Evolutionary conservation across 257 asterid species (phyloP).

Genomic region (Voacanga thouarsii): DNA sequence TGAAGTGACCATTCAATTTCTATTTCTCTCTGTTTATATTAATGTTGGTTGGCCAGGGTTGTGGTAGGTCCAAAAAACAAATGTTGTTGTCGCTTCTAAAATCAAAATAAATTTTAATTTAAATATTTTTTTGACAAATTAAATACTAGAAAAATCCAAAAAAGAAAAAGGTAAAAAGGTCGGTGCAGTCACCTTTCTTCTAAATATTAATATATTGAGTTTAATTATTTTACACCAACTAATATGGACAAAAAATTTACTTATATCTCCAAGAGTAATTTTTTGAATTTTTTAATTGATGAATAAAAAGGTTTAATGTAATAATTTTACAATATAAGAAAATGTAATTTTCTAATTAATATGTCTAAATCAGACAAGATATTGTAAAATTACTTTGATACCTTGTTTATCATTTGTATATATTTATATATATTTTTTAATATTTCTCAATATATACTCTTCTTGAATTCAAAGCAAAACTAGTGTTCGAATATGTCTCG

Average conservation of each 20-base stretch:
- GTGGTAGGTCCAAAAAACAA: not conserved
- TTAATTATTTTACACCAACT: not conserved
- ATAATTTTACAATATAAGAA: too few species aligned
- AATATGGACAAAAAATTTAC: not conserved
- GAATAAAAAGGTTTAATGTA: not conserved
- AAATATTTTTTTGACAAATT: not conserved
- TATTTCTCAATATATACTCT: too few species aligned
- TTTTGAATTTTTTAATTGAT: too few species aligned
- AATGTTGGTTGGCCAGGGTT: slow-evolving; percentile 1
- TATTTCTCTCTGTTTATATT: not conserved
- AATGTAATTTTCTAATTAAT: not conserved
- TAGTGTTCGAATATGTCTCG: too few species aligned
- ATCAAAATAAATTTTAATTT: not conserved
- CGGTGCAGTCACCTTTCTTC: not conserved
- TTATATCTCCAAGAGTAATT: too few species aligned
- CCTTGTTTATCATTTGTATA: too few species aligned
- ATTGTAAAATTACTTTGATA: too few species aligned
- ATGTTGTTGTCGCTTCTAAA: not conserved
- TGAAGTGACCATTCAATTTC: not conserved
- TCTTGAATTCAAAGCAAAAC: too few species aligned
- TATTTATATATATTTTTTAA: too few species aligned
- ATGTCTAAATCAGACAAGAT: too few species aligned
- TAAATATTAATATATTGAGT: not conserved
- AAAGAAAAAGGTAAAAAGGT: not conserved
- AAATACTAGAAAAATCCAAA: not conserved